A percentile compares a stretch with the other conserved stretches of the same genome.
Conservation (phyloP, 2,329 filamentous ascomycete genomes). For the Pseudogymnoascus sp. region DNA sequence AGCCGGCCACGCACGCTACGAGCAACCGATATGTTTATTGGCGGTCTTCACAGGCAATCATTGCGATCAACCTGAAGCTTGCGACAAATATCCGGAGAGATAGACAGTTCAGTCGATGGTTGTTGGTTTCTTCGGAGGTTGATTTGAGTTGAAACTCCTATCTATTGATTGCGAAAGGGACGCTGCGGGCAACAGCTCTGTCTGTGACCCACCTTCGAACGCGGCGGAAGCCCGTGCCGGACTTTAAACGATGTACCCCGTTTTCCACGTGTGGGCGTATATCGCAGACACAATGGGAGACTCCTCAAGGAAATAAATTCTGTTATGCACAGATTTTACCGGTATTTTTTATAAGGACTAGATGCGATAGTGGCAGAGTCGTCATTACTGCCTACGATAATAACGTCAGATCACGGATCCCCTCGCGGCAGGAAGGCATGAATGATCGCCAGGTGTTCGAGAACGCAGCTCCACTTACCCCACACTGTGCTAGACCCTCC, state of each 20-base stretch:
- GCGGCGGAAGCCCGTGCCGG: neutral
- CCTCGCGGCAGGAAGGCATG: neutral
- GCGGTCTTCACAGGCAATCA: conserved; percentile 6
- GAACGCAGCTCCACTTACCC: conserved; percentile 6
- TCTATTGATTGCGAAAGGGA: conserved; percentile 11
- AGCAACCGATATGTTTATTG: conserved; percentile 6
- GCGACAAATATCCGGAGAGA: neutral
- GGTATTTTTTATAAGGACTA: neutral
- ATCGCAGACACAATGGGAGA: neutral
- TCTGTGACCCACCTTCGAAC: conserved; percentile 5
- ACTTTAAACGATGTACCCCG: conserved; percentile 7
- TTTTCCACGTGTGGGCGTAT: conserved; percentile 6
- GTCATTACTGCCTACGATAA: neutral
- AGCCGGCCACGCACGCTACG: neutral
- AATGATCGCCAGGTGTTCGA: conserved; percentile 4
- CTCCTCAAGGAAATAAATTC: neutral
- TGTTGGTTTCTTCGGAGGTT: neutral
- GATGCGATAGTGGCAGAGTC: neutral
- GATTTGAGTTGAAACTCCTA: conserved; percentile 4
- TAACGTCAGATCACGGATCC: neutral
- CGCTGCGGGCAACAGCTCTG: conserved; percentile 6
- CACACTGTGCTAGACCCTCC: conserved; percentile 10
- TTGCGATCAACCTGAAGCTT: conserved; percentile 9
- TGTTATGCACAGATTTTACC: neutral
- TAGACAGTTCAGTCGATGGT: neutral